Base-by-base conservation (phyloP, 2,329 filamentous ascomycete genomes). In the Aspergillus sp. region DNA sequence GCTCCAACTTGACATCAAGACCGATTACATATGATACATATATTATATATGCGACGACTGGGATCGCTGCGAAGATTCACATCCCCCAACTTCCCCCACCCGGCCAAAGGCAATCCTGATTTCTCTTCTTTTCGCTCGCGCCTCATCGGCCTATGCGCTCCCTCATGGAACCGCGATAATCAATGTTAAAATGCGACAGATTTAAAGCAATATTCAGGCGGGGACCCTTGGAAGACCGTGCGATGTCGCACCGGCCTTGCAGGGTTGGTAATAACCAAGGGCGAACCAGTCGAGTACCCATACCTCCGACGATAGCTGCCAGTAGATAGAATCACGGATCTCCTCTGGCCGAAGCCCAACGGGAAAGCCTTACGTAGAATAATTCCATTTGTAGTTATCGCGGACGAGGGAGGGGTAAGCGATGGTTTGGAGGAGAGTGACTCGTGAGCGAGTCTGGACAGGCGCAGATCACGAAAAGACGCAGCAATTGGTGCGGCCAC, bases 401-500 rank as follows among this genome's bases (percentile, higher is more conserved):
- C 31, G 23, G 60, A 61, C 60, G 31, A 56, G 56, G 33, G 64
- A 66, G 65, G 65, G 65, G 65, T 66, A 67, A 66, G 55, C 53
- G 54, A 48, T 31, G 48, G 58, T 55, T 52, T 48, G 27, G 46
- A 48, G 27, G 31, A n/a, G 33, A 41, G 35, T 44, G 49, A 63
- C 61, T 65, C 64, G 39, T 40, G 48, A 41, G 35, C 6, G 49
- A 64, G 63, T 65, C 64, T 64, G 61, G 64, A 66, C 64, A 64
- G 57, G 62, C 64, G 64, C 62, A 66, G 66, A 68, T 66, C 63
- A 66, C 63, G 59, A 66, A 67, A 66, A 62, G 60, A 65, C 57
- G 54, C 59, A 64, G 51, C 60, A 64, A 66, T 67, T 65, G 62
- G 59, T 55, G 60, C 48, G 45, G 64, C 62, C 61, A 55, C 63